phyloP scores from a whole-genome alignment of 495 filamentous ascomycete genomes.

The Penicillium simplicissimum region DNA sequence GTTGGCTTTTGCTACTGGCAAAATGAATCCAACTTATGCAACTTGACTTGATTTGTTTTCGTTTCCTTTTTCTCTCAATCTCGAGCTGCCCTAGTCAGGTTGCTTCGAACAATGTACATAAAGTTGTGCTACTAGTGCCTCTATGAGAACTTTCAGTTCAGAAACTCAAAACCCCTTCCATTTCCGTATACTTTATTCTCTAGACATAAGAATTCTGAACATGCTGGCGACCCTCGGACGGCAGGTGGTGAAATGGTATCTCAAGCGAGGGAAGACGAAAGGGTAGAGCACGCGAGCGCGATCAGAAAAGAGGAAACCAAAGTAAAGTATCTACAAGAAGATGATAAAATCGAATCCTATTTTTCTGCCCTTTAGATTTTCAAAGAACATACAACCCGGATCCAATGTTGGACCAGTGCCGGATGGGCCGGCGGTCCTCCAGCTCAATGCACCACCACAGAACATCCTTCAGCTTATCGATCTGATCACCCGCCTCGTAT shows the following conservation, averaged over 20 bases:
- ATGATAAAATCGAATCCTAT: slow-evolving; percentile 13
- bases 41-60: slow-evolving; percentile 17
- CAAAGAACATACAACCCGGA: slow-evolving; percentile 49
- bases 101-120: slow-evolving; percentile 43
- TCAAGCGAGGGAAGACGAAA: slow-evolving; percentile 22
- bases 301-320: slow-evolving; percentile 16
- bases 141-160: slow-evolving; percentile 21
- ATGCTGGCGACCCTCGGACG: slow-evolving; percentile 19
- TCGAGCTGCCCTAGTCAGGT: slow-evolving; percentile 4
- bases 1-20: slow-evolving; percentile 15
- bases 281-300: slow-evolving; percentile 14
- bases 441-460: slow-evolving; percentile 72
- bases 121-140: slow-evolving; percentile 40
- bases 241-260: slow-evolving; percentile 37
- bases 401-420: slow-evolving; percentile 51
- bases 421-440: slow-evolving; percentile 52
- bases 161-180: slow-evolving; percentile 18
- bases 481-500: slow-evolving; percentile 80
- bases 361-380: slow-evolving; percentile 10
- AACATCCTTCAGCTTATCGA: slow-evolving; percentile 76
- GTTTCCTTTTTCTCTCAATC: slow-evolving; percentile 18
- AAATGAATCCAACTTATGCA: slow-evolving; percentile 25
- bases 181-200: slow-evolving; percentile 21
- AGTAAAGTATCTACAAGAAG: slow-evolving; percentile 37
- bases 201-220: slow-evolving; percentile 9